These are phyloP conservation scores for Nicotiana tabacum DNA, from an alignment of 257 asterid genomes.

Conservation along the genomic window DNA sequence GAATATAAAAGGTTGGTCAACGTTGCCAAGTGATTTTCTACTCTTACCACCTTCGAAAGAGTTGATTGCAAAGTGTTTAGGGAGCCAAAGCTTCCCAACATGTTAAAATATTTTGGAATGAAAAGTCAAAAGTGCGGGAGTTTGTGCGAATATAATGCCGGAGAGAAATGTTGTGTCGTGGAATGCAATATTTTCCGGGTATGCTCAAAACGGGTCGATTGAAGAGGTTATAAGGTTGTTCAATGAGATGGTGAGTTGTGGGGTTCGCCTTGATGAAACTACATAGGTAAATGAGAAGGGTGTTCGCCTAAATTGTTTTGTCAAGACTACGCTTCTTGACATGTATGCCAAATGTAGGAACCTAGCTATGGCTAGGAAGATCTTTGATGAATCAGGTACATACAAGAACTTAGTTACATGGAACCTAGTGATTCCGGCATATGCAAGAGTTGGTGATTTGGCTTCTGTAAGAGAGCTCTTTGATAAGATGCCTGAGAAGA, in stretches of 20 bases:
- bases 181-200: conserved; percentile 77
- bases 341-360: conserved; percentile 68
- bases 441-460: conserved; percentile 52
- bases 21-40: too few relatives aligned
- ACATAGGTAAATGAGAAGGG: conserved; percentile 44
- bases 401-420: conserved; percentile 48
- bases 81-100: too few relatives aligned
- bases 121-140: too few relatives aligned
- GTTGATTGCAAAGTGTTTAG: too few relatives aligned
- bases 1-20: too few relatives aligned
- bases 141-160: conserved; percentile 53
- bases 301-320: conserved; percentile 27
- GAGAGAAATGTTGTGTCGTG: conserved; percentile 54
- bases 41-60: too few relatives aligned
- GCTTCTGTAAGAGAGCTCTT: conserved; percentile 48
- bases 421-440: conserved; percentile 58
- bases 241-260: conserved; percentile 43
- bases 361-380: conserved; percentile 42
- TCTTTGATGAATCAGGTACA: conserved; percentile 44
- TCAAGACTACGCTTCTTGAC: conserved; percentile 62
- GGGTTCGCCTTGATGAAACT: conserved; percentile 48
- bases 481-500: conserved; percentile 48
- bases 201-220: conserved; percentile 44
- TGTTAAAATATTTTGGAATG: too few relatives aligned
- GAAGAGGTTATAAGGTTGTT: conserved; percentile 22